Evolutionary conservation across 2,329 filamentous ascomycete genomes (phyloP), one percentile per base, ranked within the genome.

Genomic region (Paecilomyces sp.): DNA sequence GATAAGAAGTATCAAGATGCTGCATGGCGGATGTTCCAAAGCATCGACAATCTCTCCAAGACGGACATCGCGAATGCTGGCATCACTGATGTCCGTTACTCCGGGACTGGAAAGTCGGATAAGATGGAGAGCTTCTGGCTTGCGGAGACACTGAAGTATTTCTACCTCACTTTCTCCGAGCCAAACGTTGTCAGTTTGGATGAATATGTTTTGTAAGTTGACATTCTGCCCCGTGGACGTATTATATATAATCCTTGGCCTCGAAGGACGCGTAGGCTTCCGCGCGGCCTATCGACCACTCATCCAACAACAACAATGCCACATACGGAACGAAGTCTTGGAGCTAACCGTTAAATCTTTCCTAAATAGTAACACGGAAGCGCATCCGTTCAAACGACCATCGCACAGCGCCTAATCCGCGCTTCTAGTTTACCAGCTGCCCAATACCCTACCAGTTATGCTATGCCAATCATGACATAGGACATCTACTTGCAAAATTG

Each of bases 11-110:
- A 77, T 57, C 74, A 76, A 51, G 77, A 81, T 41, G 72, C 73
- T 1, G 79, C 78, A 3, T 82, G 79, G 79, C 73, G 74, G 33
- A 82, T 82, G 79, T 82, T 81, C 63, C 68, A 76, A 54, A 76
- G 71, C 41, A 77, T 82, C 34, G 76, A 79, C 28, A 76, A 73
- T 33, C 71, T 73, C 56, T 76, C 75, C 2, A 70, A 72, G 33
- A 80, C 79, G 6, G 67, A 73, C 0, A 74, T 78, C 58, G 79
- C 75, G 1, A 72, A 79, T 58, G 77, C 77, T 3, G 74, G 75
- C 1, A 73, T 81, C 24, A 58, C 65, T 3, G 76, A 81, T 64
- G 77, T 81, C 53, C 71, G 73, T 30, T 62, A 68, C 50, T 56
- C 51, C 1, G 55, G 67, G 18, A 61, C 75, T 5, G 57, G 54